Conservation (phyloP, 371 early-diverging fungal species). For the Haplosporangium sp. region DNA sequence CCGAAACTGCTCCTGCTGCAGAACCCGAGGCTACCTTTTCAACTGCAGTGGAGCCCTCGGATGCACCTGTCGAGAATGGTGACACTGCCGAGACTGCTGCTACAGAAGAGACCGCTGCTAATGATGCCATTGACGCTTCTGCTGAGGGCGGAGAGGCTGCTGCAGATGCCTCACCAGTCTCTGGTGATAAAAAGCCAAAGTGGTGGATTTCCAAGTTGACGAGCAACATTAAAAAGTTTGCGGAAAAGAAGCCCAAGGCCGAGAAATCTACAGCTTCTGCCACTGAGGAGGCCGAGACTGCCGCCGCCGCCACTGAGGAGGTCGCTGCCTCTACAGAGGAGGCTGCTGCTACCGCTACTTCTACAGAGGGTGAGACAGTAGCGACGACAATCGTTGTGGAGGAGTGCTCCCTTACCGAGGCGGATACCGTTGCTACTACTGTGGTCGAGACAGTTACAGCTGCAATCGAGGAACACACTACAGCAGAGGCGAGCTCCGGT, state of each 20-base stretch:
- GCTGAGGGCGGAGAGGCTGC: slow-evolving; percentile 17
- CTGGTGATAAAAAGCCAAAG: slow-evolving; percentile 37
- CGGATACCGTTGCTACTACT: slow-evolving; percentile 6
- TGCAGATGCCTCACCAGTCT: slow-evolving; percentile 21
- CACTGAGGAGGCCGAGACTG: slow-evolving; percentile 8
- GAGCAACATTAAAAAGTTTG: slow-evolving; percentile 43
- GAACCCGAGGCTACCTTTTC: slow-evolving; percentile 33
- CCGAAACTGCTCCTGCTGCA: slow-evolving; percentile 12
- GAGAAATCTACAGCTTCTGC: slow-evolving; percentile 27
- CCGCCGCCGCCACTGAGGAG: slow-evolving; percentile 14
- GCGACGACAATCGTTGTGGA: slow-evolving; percentile 9
- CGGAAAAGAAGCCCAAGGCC: slow-evolving; percentile 50
- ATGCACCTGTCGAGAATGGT: slow-evolving; percentile 40
- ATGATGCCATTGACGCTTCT: slow-evolving; percentile 5
- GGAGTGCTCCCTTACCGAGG: slow-evolving; percentile 3
- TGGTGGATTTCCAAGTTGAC: slow-evolving; percentile 49
- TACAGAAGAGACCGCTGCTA: slow-evolving; percentile 4
- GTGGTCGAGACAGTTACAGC: slow-evolving; percentile 11
- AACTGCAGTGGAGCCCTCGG: slow-evolving; percentile 44
- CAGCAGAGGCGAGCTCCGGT: background rate
- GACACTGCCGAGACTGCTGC: slow-evolving; percentile 16
- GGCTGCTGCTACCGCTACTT: slow-evolving; percentile 9
- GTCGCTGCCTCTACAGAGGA: slow-evolving; percentile 11
- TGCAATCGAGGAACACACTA: slow-evolving; percentile 1
- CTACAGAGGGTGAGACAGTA: slow-evolving; percentile 12